Percentiles rank a stretch among this genome's conserved stretches.
Conservation (phyloP, 768 basidiomycete species). For the Lentinula sp. region DNA sequence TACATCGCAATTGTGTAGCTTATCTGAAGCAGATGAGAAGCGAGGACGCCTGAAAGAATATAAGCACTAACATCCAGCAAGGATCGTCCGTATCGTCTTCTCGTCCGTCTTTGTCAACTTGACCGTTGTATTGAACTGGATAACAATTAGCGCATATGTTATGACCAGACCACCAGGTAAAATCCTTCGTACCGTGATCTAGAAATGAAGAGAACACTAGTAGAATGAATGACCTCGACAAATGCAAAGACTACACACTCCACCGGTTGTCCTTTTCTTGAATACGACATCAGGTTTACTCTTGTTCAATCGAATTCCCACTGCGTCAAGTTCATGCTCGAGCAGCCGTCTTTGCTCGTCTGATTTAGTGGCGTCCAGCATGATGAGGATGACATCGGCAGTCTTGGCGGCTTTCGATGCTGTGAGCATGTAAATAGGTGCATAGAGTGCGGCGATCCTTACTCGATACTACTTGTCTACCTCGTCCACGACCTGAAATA, state of each 20-base stretch:
- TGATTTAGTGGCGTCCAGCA: conserved; percentile 91
- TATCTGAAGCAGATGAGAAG: conserved; percentile 41
- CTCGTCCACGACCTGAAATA: conserved; percentile 69
- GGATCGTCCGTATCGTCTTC: conserved; percentile 86
- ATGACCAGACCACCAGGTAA: too few relatives aligned
- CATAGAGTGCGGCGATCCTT: conserved; percentile 12
- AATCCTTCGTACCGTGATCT: conserved; percentile 64
- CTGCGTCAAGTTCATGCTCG: conserved; percentile 92
- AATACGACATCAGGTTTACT: conserved; percentile 90
- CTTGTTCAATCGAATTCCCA: conserved; percentile 93
- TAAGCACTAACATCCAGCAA: conserved; percentile 68
- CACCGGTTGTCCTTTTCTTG: conserved; percentile 89
- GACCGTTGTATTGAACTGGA: conserved; percentile 80
- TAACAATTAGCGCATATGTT: background rate
- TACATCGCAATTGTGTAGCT: conserved; percentile 91
- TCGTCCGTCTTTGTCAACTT: conserved; percentile 94
- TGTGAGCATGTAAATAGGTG: background rate
- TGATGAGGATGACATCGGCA: conserved; percentile 87
- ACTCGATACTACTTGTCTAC: conserved; percentile 95
- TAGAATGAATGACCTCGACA: background rate
- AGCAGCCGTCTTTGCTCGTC: conserved; percentile 85
- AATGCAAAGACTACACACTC: conserved; percentile 43
- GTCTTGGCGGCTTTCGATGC: conserved; percentile 64
- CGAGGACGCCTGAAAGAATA: background rate
- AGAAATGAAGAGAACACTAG: background rate